Base-by-base conservation (phyloP, 768 basidiomycete species). In the Rhodotorula paludigena region DNA sequence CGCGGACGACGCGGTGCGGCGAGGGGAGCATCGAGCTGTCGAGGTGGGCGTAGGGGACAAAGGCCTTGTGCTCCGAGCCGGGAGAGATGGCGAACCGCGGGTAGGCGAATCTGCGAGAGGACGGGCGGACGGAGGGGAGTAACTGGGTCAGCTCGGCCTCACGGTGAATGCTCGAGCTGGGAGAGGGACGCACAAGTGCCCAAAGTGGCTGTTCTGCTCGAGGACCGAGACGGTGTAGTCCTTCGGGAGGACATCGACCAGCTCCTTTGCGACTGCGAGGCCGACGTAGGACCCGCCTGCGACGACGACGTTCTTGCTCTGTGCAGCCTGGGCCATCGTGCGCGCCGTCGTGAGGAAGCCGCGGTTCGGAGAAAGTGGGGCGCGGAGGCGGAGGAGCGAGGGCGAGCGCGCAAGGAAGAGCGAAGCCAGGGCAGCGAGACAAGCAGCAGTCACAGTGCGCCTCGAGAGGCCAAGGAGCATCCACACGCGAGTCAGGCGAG, bases 11-110 rank as follows among this genome's bases (percentile, higher is more conserved):
- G 1, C 20, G 2, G 45, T 72, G 66, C 9, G 64, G 68, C 1
- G 47, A 5, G 20, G 59, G 32, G 30, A 67, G 60, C 48, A 63
- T 67, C 20, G 62, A 39, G 32, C 38, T n/a, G n/a, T 10, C 41
- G 41, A 41, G 20, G 41, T 41, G 12, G 32, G 2, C 33, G 73
- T 83, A 85, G 0, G 86, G 85, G 68, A 87, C 82, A 76, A 87
- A 87, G 35, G 85, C 85, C 79, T 86, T 87, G 77, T 86, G 83
- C 77, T 85, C 85, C 70, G 86, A 83, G 28, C 83, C 82, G 47
- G 84, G 80, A 9, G 86, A 80, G 30, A 85, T 82, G 25, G 84
- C 82, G 58, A 83, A 82, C 58, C 85, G 80, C 8, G 85, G 83
- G 47, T 86, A 80, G 38, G 84, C 82, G 75, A 86, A 87, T 2